Evolutionary conservation across 768 basidiomycete species (phyloP).

Genomic region (Panus rudis): DNA sequence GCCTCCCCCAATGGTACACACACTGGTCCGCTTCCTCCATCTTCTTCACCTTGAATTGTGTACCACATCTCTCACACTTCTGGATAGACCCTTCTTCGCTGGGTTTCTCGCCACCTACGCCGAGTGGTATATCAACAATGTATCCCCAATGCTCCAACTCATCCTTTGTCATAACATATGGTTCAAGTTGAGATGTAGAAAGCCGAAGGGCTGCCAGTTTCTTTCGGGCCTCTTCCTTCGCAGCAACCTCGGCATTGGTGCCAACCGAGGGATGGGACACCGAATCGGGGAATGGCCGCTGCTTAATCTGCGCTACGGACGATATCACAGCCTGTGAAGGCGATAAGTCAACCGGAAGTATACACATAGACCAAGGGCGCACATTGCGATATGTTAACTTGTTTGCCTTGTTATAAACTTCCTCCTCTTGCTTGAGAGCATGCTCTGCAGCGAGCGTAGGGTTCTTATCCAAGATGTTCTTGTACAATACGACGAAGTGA

Average conservation of each 20-base stretch:
- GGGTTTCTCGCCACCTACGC: conserved; percentile 57
- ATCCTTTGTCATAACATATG: conserved; percentile 50
- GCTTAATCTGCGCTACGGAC: conserved; percentile 45
- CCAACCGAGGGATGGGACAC: conserved; percentile 69
- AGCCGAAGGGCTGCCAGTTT: conserved; percentile 46
- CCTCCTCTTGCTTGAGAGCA: conserved; percentile 74
- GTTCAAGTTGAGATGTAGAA: conserved; percentile 44
- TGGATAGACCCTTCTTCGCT: conserved; percentile 52
- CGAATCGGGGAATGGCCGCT: conserved; percentile 47
- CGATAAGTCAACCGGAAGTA: conserved; percentile 4
- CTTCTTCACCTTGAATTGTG: conserved; percentile 61
- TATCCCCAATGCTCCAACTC: conserved; percentile 66
- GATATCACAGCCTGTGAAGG: conserved; percentile 42
- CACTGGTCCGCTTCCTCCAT: conserved; percentile 58
- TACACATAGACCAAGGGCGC: conserved; percentile 16
- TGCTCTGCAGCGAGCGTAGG: conserved; percentile 69
- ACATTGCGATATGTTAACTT: conserved; percentile 84
- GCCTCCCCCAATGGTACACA: conserved; percentile 78
- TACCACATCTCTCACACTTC: conserved; percentile 76
- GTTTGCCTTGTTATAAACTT: conserved; percentile 66
- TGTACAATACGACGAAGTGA: conserved; percentile 66
- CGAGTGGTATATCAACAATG: conserved; percentile 58
- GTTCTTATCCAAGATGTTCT: conserved; percentile 41
- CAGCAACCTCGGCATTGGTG: conserved; percentile 56
- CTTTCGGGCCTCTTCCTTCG: conserved; percentile 49